Percentiles rank a stretch among this genome's conserved stretches.
Evolutionary conservation across 441 rosid genomes (phyloP).

Genomic region (Manihot esculenta): DNA sequence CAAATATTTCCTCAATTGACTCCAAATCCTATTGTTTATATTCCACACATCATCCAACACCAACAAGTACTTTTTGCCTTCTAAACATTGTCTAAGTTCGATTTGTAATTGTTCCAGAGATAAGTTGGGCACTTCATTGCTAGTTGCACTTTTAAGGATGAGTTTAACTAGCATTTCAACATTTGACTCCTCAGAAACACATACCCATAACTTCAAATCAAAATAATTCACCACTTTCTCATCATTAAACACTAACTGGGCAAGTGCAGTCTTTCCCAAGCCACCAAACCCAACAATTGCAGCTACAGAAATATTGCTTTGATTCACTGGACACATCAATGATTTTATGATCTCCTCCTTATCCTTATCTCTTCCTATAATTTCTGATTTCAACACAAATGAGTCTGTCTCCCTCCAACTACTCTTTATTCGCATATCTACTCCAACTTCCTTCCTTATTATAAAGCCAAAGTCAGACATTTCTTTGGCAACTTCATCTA

Average conservation of each 20-base stretch:
- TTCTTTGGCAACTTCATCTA: background rate
- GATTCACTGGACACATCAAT: background rate
- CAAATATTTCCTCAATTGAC: slow-evolving; percentile 9
- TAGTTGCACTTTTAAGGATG: too few relatives aligned
- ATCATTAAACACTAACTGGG: slow-evolving; percentile 28
- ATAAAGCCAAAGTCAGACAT: too few relatives aligned
- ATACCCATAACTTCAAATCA: background rate
- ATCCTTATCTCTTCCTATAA: slow-evolving; percentile 16
- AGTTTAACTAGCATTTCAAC: background rate
- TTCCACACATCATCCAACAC: slow-evolving; percentile 38
- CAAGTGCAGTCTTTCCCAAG: slow-evolving; percentile 35
- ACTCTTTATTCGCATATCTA: too few relatives aligned
- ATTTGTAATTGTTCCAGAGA: too few relatives aligned
- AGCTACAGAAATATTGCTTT: background rate
- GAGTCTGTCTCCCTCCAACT: too few relatives aligned
- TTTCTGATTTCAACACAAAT: too few relatives aligned
- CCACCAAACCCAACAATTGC: slow-evolving; percentile 26
- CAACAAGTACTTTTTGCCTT: slow-evolving; percentile 14
- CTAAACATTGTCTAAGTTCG: too few relatives aligned
- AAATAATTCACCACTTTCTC: background rate
- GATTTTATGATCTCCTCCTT: slow-evolving; percentile 2
- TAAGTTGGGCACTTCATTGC: too few relatives aligned
- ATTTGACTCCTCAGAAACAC: background rate
- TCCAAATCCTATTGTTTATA: slow-evolving; percentile 15
- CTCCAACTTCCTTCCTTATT: too few relatives aligned